Evolutionary conservation across 148 eudicot species (phyloP).

Genomic region (Salicornia ramosissima): DNA sequence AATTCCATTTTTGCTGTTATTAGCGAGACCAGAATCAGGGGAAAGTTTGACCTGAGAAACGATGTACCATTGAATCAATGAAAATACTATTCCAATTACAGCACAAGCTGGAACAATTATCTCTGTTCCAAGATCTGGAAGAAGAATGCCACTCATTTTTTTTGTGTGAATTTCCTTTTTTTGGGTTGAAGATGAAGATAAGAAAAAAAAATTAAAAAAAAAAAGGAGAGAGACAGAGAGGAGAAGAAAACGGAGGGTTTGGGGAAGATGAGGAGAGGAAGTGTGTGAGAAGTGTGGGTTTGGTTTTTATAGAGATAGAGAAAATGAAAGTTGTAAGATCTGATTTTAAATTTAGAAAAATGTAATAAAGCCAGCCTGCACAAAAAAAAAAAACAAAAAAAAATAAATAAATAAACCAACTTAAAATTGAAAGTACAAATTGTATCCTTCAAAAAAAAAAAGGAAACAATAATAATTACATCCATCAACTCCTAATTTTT

Average conservation of each 20-base stretch:
- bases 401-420: too few species aligned
- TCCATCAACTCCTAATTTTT: too few species aligned
- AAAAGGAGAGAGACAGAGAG: neutral
- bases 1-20: conserved; percentile 34
- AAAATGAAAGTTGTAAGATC: too few species aligned
- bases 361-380: too few species aligned
- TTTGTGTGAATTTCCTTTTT: neutral
- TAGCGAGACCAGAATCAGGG: conserved; percentile 5
- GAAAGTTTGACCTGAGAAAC: conserved; percentile 63
- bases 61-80: conserved; percentile 66
- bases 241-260: too few species aligned
- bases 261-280: neutral
- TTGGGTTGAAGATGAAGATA: too few species aligned
- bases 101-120: conserved; percentile 72
- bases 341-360: too few species aligned
- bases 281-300: neutral
- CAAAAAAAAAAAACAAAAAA: too few species aligned
- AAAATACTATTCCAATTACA: conserved; percentile 66
- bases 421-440: too few species aligned
- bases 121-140: conserved; percentile 77
- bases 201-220: too few species aligned
- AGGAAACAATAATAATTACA: too few species aligned
- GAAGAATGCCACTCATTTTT: conserved; percentile 44
- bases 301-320: conserved; percentile 9
- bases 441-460: too few species aligned